These are phyloP conservation scores for Potentilla sterilis DNA, from an alignment of 306 rosid genomes.

Conservation along the genomic window DNA sequence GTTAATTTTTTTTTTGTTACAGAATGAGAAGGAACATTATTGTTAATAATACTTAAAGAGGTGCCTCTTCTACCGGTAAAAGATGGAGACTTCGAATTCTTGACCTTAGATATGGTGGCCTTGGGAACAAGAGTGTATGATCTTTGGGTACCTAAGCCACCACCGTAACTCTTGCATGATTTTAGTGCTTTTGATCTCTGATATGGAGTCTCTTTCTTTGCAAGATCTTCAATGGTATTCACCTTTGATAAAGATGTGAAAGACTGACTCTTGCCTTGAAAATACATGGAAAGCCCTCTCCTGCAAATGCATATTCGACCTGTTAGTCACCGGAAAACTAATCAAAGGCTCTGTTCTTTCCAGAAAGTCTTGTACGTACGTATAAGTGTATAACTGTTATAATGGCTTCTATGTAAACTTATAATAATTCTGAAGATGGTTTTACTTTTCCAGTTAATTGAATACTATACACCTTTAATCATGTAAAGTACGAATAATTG, in stretches of 20 bases:
- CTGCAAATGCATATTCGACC: constrained; percentile 24
- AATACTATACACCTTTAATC: background rate
- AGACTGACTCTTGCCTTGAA: constrained; percentile 52
- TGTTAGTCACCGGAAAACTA: background rate
- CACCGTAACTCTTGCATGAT: constrained; percentile 49
- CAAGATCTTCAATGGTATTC: constrained; percentile 45
- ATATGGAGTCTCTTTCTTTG: constrained; percentile 40
- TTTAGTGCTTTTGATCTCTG: constrained; percentile 32
- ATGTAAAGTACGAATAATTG: background rate
- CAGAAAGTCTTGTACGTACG: background rate
- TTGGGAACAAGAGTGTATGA: constrained; percentile 32
- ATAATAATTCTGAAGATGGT: background rate
- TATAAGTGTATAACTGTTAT: too few relatives aligned
- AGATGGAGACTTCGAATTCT: constrained; percentile 37
- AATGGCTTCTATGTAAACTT: background rate
- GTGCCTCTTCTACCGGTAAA: constrained; percentile 23
- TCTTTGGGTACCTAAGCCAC: constrained; percentile 39
- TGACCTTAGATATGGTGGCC: constrained; percentile 37
- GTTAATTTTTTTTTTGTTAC: constrained; percentile 19
- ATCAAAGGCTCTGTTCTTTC: background rate
- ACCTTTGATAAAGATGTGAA: constrained; percentile 48
- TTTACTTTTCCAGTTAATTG: background rate
- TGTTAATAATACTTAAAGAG: constrained; percentile 14
- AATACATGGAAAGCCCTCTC: constrained; percentile 56
- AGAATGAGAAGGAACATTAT: constrained; percentile 27